Percentiles rank a stretch among this genome's conserved stretches.
Evolutionary conservation across 495 filamentous ascomycete genomes (phyloP).

Genomic region (Opeltia flavorubescens): DNA sequence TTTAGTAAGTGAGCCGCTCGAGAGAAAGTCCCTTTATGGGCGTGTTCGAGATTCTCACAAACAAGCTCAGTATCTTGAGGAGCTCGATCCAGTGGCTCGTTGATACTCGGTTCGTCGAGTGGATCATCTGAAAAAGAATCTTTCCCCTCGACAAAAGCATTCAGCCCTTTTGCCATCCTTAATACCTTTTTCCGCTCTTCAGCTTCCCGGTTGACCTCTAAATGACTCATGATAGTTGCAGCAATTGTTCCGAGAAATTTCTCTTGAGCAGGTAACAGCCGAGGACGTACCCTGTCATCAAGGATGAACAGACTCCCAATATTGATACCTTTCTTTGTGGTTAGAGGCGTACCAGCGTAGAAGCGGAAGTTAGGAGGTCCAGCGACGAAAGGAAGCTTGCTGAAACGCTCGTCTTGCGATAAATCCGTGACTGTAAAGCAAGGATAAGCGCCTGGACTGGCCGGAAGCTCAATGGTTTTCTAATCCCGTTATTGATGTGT

Average conservation of each 20-base stretch:
- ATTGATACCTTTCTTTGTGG: constrained; percentile 51
- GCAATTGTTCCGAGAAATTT: constrained; percentile 34
- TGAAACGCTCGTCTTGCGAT: constrained; percentile 27
- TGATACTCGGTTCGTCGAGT: background rate
- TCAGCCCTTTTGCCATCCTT: constrained; percentile 46
- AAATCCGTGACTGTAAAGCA: constrained; percentile 23
- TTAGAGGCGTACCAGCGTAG: constrained; percentile 42
- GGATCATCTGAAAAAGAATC: background rate
- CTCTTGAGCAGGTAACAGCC: constrained; percentile 23
- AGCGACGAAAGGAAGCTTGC: constrained; percentile 26
- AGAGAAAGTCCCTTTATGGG: constrained; percentile 33
- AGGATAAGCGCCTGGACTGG: background rate
- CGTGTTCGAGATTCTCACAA: constrained; percentile 4
- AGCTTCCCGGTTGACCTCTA: constrained; percentile 42
- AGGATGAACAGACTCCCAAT: constrained; percentile 59
- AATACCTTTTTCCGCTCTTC: constrained; percentile 43
- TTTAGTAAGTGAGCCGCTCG: constrained; percentile 44
- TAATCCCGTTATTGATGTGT: background rate
- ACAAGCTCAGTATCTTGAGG: background rate
- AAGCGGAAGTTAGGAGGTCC: constrained; percentile 29
- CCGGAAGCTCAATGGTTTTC: constrained; percentile 13
- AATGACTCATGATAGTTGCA: constrained; percentile 44
- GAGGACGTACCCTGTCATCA: constrained; percentile 32
- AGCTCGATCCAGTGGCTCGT: background rate
- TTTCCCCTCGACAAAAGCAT: constrained; percentile 47